Conservation (phyloP, 306 rosid species). For the Quercus parvula region DNA sequence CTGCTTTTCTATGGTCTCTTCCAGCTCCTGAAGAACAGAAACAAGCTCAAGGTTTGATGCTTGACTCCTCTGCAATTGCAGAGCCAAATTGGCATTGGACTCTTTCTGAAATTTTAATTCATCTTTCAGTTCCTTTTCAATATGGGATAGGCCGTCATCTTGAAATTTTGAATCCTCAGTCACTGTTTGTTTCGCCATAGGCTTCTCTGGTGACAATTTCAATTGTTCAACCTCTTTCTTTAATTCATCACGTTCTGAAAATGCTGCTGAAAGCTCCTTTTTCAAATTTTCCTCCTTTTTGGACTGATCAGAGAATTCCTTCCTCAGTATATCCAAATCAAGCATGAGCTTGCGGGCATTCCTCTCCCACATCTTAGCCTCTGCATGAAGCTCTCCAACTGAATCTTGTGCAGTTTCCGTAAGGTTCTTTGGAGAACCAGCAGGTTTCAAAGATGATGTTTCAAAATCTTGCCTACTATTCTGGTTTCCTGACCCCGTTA, state of each 20-base stretch:
- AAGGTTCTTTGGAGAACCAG: constrained; percentile 25
- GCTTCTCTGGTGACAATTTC: constrained; percentile 36
- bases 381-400: constrained; percentile 70
- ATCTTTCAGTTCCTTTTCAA: constrained; percentile 51
- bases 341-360: constrained; percentile 77
- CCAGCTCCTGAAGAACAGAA: constrained; percentile 87
- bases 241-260: constrained; percentile 45
- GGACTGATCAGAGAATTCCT: constrained; percentile 63
- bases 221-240: constrained; percentile 58
- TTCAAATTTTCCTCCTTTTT: constrained; percentile 45
- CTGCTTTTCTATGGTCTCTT: constrained; percentile 69
- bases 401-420: constrained; percentile 53
- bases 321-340: constrained; percentile 63
- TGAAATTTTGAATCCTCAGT: constrained; percentile 36
- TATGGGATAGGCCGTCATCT: constrained; percentile 38
- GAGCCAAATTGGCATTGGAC: constrained; percentile 62
- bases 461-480: constrained; percentile 23
- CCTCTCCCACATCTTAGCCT: constrained; percentile 97
- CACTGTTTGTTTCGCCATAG: constrained; percentile 34
- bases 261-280: constrained; percentile 54
- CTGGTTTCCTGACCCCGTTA: constrained; percentile 29
- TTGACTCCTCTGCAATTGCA: constrained; percentile 79
- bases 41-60: constrained; percentile 85
- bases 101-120: constrained; percentile 78
- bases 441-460: constrained; percentile 26